Conservation (phyloP, 1,139 yeast species). For the Hansenula sp. region DNA sequence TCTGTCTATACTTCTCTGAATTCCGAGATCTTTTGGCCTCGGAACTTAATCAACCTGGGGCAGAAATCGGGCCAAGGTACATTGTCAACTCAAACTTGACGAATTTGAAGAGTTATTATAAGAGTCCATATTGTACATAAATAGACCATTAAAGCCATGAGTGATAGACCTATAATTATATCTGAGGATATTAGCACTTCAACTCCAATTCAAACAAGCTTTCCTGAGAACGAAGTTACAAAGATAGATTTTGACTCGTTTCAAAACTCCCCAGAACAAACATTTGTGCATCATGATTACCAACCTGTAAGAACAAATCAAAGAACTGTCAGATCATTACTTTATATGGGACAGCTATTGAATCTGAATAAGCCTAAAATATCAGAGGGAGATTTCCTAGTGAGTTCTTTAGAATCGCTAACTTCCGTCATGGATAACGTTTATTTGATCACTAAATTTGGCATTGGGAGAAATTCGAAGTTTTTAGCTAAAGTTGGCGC, state of each 20-base stretch:
- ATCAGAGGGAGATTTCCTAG: conserved; percentile 9
- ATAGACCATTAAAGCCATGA: neutral
- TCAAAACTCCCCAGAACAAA: neutral
- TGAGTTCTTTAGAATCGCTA: conserved; percentile 18
- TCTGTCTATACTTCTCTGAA: too few species aligned
- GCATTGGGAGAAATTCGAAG: conserved; percentile 15
- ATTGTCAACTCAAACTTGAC: too few species aligned
- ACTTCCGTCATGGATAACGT: conserved; percentile 22
- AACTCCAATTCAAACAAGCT: neutral
- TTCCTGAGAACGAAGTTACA: neutral
- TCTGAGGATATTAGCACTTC: neutral
- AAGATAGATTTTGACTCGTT: neutral
- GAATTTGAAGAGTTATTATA: too few species aligned
- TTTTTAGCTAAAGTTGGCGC: conserved; percentile 9
- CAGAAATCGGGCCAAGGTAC: too few species aligned
- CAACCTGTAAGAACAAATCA: conserved; percentile 9
- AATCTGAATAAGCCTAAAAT: conserved; percentile 2
- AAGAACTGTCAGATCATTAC: conserved; percentile 18
- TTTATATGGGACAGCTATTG: conserved; percentile 20
- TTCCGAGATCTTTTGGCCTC: too few species aligned
- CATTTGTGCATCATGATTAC: neutral
- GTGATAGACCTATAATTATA: neutral
- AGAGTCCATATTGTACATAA: too few species aligned
- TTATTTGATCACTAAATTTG: conserved; percentile 19
- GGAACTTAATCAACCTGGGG: too few species aligned